A percentile compares a stretch with the other conserved stretches of the same genome.
Conservation (phyloP, 2,329 filamentous ascomycete genomes). For the Nemania diffusa region DNA sequence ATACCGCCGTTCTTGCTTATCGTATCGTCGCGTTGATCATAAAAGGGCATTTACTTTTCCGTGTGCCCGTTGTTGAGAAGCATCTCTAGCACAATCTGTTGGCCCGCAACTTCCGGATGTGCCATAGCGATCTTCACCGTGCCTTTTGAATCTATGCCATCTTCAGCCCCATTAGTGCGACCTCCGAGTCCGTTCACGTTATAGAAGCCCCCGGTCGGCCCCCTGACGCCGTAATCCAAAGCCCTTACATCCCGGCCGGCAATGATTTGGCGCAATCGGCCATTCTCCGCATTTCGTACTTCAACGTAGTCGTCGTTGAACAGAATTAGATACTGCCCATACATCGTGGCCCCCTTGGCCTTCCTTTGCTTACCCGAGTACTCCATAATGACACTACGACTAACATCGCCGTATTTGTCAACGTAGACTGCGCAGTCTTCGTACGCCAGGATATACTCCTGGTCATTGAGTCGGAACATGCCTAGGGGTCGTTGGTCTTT, state of each 20-base stretch:
- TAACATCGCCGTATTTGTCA: slow-evolving; percentile 97
- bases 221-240: slow-evolving; percentile 82
- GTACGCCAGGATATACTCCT: slow-evolving; percentile 93
- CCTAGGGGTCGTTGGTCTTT: slow-evolving; percentile 85
- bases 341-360: slow-evolving; percentile 87
- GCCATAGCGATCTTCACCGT: slow-evolving; percentile 96
- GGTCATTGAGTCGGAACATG: slow-evolving; percentile 95
- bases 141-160: slow-evolving; percentile 65
- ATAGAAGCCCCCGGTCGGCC: slow-evolving; percentile 64
- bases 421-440: slow-evolving; percentile 97
- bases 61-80: slow-evolving; percentile 87
- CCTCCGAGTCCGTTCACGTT: slow-evolving; percentile 45
- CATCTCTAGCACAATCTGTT: slow-evolving; percentile 91
- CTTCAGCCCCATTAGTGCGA: slow-evolving; percentile 49
- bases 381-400: slow-evolving; percentile 94
- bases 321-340: slow-evolving; percentile 88
- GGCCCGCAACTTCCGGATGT: slow-evolving; percentile 85
- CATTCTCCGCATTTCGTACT: slow-evolving; percentile 96
- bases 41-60: slow-evolving; percentile 54
- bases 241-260: slow-evolving; percentile 89
- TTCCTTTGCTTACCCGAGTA: slow-evolving; percentile 89
- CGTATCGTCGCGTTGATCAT: slow-evolving; percentile 18
- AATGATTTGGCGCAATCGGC: slow-evolving; percentile 91
- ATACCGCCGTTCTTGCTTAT: slow-evolving; percentile 9
- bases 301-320: slow-evolving; percentile 98